phyloP scores from a whole-genome alignment of 805 yeast species.

The Schwanniomyces vanrijiae region DNA sequence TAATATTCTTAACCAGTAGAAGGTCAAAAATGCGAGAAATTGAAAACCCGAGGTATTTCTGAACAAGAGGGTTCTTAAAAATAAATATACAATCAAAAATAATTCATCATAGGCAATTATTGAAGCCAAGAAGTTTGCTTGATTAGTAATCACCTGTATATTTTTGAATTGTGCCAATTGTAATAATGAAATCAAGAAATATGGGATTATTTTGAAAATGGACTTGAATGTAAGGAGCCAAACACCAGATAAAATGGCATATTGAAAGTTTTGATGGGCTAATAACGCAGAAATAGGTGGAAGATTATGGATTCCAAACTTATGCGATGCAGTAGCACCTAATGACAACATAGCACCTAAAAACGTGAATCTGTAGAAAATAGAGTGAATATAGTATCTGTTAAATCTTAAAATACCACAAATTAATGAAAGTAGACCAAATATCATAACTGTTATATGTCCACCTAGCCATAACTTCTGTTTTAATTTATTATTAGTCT shows the following conservation, averaged over 20 bases:
- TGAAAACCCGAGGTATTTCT: slow-evolving; percentile 73
- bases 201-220: slow-evolving; percentile 64
- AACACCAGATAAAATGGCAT: slow-evolving; percentile 49
- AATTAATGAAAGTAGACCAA: slow-evolving; percentile 40
- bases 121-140: slow-evolving; percentile 40
- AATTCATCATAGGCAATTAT: slow-evolving; percentile 63
- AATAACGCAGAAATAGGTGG: slow-evolving; percentile 66
- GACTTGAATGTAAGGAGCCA: slow-evolving; percentile 71
- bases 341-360: slow-evolving; percentile 57
- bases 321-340: slow-evolving; percentile 53
- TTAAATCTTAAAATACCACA: slow-evolving; percentile 42
- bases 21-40: slow-evolving; percentile 52
- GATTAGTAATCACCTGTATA: slow-evolving; percentile 37
- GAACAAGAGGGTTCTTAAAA: slow-evolving; percentile 59
- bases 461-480: slow-evolving; percentile 58
- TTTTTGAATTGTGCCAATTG: slow-evolving; percentile 50
- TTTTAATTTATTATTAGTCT: slow-evolving; percentile 38
- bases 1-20: slow-evolving; percentile 72
- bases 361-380: slow-evolving; percentile 55
- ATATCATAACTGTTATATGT: slow-evolving; percentile 45
- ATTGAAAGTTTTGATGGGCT: slow-evolving; percentile 77
- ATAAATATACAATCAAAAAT: slow-evolving; percentile 49
- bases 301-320: slow-evolving; percentile 53
- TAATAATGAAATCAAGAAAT: slow-evolving; percentile 52
- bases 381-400: slow-evolving; percentile 43